Evolutionary conservation across 2,329 filamentous ascomycete species (phyloP).

Genomic region (Hypoxylon sp.): DNA sequence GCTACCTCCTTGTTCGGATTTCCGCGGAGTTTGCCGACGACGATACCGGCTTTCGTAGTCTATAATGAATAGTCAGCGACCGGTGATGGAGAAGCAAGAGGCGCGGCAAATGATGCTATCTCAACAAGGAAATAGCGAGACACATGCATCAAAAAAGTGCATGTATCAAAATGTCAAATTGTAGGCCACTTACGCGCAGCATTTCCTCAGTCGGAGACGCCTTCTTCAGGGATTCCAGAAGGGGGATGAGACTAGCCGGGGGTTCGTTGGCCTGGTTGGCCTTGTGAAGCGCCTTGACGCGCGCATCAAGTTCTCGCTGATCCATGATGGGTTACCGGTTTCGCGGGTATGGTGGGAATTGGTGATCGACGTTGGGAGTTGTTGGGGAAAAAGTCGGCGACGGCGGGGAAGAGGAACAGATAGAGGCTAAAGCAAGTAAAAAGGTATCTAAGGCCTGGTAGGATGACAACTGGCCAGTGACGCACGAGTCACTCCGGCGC

Average conservation of each 20-base stretch:
- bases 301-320: conserved; percentile 79
- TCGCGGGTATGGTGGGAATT: neutral
- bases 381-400: neutral
- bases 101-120: neutral
- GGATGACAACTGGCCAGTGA: neutral
- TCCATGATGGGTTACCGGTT: conserved; percentile 64
- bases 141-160: conserved; percentile 18
- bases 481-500: neutral
- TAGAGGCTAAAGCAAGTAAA: too few species aligned
- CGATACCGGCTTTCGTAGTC: conserved; percentile 89
- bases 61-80: conserved; percentile 42
- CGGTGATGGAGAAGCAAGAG: neutral
- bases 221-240: conserved; percentile 81
- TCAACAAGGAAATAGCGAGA: neutral
- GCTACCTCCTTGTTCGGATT: conserved; percentile 85
- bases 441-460: neutral
- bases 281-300: conserved; percentile 82
- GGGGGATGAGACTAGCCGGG: conserved; percentile 71
- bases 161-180: neutral
- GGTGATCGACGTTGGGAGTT: neutral
- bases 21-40: conserved; percentile 80
- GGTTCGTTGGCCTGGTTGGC: conserved; percentile 79
- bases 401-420: neutral
- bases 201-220: conserved; percentile 88
- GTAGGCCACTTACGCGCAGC: conserved; percentile 69